Evolutionary conservation across 1,284 basidiomycete genomes (phyloP).

Genomic region (Trametes sp.): DNA sequence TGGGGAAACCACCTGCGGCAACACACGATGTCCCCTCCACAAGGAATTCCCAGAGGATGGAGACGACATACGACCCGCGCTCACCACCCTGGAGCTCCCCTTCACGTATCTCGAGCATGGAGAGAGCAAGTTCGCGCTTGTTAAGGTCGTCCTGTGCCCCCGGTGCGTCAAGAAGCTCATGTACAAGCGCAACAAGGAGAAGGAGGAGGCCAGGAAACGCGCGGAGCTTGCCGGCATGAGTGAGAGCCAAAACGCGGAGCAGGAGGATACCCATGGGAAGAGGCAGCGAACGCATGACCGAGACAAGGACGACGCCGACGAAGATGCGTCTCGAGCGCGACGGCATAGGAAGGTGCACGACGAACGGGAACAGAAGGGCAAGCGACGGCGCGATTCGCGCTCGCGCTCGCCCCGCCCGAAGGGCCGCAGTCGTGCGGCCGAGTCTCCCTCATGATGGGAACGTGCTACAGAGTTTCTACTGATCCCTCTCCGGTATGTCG

Average conservation of each 20-base stretch:
- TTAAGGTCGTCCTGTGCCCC: conserved; percentile 87
- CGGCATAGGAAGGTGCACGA: background rate
- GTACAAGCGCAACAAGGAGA: conserved; percentile 82
- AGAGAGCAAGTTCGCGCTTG: conserved; percentile 78
- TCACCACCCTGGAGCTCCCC: conserved; percentile 84
- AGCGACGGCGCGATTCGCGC: conserved; percentile 24
- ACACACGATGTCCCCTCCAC: conserved; percentile 83
- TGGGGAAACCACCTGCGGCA: conserved; percentile 88
- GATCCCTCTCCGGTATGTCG: background rate
- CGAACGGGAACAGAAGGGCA: background rate
- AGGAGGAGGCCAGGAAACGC: conserved; percentile 42
- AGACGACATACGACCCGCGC: conserved; percentile 42
- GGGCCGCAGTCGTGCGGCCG: background rate
- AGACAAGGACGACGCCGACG: background rate
- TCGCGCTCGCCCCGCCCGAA: conserved; percentile 13
- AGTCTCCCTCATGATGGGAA: background rate
- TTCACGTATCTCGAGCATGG: conserved; percentile 88
- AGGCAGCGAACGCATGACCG: background rate
- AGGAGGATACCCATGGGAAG: background rate
- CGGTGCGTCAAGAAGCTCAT: conserved; percentile 84
- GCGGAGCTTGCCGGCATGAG: background rate
- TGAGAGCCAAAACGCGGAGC: background rate
- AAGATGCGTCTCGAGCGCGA: background rate
- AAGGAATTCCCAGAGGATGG: conserved; percentile 41
- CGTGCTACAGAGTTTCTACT: too few species aligned